Evolutionary conservation across 176 grass and related monocot genomes (phyloP), one percentile per base, ranked within the genome.

Genomic region (Oryza punctata): DNA sequence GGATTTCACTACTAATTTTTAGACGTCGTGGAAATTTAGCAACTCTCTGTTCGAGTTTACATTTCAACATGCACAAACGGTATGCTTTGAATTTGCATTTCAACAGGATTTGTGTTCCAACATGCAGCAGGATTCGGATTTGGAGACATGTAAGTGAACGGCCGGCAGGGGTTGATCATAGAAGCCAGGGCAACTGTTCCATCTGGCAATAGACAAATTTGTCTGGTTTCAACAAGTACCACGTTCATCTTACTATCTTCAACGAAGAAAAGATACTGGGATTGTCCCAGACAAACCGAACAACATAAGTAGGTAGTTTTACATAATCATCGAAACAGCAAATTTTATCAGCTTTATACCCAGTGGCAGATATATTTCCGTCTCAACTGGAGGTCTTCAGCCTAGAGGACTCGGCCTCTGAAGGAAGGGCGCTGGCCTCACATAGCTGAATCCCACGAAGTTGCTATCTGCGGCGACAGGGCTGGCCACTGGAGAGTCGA

Each of bases 391-490:
- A 71, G 12, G 16, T 29, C 21, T 72, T 97, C 70, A 97, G 49
- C 72, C 85, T 74, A 91, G 87, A 75, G 90, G 95, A 73, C 90
- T 97, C 3, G 88, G 95, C 81, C 84, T 94, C 37, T 91, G 88
- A 73, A 92, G 71, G 63, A 91, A 94, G 0, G 90, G 78, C 4
- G 75, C 65, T 5, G 96, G 93, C 75, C 89, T 91, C 71, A 92
- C 93, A 74, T 92, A 98, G 38, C 87, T 92, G 89, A 98, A 98
- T 63, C 96, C 93, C 70, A 86, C 78, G 47, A 98, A 98, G 65
- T 96, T 81, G 41, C 83, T 94, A 27, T 86, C 87, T 60, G 82
- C 87, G 13, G 90, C 78, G 10, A 94, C 94, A 0, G 96, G 96
- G 46, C 96, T 98, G 72, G 93, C 91, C 26, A 89, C 91, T 4